These are phyloP conservation scores for Melampsora americana DNA, from an alignment of 1,284 basidiomycete species.

Conservation along the genomic window DNA sequence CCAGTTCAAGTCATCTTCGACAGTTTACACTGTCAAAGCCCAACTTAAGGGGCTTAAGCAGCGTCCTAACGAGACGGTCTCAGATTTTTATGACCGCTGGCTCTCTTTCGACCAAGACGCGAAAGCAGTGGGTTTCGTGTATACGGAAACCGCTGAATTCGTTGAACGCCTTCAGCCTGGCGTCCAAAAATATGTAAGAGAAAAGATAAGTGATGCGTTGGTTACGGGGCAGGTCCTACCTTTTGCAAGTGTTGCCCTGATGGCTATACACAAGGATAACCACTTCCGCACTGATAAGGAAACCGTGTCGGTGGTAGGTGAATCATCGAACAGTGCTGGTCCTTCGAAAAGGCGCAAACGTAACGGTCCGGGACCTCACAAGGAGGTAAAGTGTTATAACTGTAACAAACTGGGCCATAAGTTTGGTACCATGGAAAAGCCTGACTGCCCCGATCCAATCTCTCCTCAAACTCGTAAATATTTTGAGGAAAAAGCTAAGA, in stretches of 20 bases:
- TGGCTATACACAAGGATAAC: not conserved
- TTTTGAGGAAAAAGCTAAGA: no score
- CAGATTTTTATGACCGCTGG: not conserved
- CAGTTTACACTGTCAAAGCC: no score
- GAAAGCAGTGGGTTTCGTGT: not conserved
- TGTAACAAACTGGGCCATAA: no score
- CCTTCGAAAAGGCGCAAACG: no score
- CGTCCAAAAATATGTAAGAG: not conserved
- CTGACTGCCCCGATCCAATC: no score
- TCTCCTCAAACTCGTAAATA: no score
- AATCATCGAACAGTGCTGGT: no score
- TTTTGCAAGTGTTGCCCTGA: not conserved
- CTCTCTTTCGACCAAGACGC: not conserved
- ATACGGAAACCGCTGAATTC: not conserved
- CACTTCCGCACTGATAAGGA: not conserved
- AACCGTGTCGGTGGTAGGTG: no score
- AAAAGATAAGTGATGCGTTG: not conserved
- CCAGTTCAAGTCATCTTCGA: no score
- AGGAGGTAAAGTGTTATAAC: no score
- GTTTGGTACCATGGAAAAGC: no score
- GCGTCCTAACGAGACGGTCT: not conserved
- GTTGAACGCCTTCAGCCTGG: not conserved
- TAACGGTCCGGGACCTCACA: no score
- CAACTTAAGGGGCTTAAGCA: not conserved
- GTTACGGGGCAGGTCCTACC: not conserved